phyloP scores from a whole-genome alignment of 441 rosid genomes.

The Corymbia citriodora region DNA sequence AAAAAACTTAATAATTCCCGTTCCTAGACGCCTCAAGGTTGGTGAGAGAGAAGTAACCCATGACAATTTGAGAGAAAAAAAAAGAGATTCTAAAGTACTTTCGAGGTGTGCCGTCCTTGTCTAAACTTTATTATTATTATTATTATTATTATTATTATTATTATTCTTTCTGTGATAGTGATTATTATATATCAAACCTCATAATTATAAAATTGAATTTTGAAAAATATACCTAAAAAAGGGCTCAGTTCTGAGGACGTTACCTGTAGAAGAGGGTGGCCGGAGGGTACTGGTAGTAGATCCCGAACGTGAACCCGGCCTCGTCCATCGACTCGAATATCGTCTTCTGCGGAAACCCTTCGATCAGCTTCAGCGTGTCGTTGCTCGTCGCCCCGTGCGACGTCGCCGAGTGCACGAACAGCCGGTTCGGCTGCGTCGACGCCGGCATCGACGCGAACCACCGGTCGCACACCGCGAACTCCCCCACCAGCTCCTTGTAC shows the following conservation, averaged over 20 bases:
- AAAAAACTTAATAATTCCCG: not conserved
- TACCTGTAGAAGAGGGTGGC: slow-evolving; percentile 15
- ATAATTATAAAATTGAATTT: not conserved
- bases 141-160: not conserved
- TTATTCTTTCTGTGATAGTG: not conserved
- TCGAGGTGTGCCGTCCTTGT: not conserved
- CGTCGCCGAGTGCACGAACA: slow-evolving; percentile 14
- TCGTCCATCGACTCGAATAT: slow-evolving; percentile 18
- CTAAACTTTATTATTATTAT: too few relatives aligned
- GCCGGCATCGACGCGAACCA: slow-evolving; percentile 82
- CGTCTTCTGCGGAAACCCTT: slow-evolving; percentile 16
- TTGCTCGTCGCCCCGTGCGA: slow-evolving; percentile 17
- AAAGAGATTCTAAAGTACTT: not conserved
- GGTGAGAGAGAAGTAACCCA: not conserved
- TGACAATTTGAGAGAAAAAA: not conserved
- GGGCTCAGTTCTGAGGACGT: not conserved
- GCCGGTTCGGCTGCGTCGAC: slow-evolving; percentile 37
- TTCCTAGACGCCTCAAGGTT: not conserved
- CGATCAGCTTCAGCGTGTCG: slow-evolving; percentile 1
- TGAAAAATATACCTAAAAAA: not conserved
- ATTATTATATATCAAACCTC: too few relatives aligned
- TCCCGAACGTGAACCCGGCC: slow-evolving; percentile 3
- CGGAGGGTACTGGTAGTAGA: slow-evolving; percentile 14
- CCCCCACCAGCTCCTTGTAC: slow-evolving; percentile 52
- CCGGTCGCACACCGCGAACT: slow-evolving; percentile 72